Base-by-base conservation (phyloP, 768 basidiomycete species). In the Cystofilobasidium ferigula region DNA sequence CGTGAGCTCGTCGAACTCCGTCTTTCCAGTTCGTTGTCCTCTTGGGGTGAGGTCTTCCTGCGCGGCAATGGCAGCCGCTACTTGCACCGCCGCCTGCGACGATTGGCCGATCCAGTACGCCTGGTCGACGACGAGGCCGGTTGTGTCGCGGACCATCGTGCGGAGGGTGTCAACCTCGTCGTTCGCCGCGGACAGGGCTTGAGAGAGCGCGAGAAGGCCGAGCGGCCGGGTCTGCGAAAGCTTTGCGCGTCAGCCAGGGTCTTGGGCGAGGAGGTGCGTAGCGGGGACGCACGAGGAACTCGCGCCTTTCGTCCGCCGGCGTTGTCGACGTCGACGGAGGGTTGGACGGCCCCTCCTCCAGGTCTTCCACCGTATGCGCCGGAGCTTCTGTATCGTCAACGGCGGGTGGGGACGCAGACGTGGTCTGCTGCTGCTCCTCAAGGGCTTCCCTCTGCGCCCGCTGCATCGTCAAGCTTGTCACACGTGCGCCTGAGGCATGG, bases 91-190 rank as follows among this genome's bases (percentile, higher is more conserved):
- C 48, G 45, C 34, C 24, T 36, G 5, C 22, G 62, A 38, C 36
- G 56, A 26, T 30, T 47, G 63, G 3, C 18, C 20, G 40, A 45
- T 14, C 28, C 38, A 32, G 30, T 38, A 43, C 20, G 57, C 63
- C n/a, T 48, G 54, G 22, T 45, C 57, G 47, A 58, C 42, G 42
- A 64, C 63, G 8, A 64, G 16, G 1, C 43, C 57, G n/a, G 57
- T 64, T 1, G 57, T 35, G 40, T 64, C 63, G 32, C 47, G 42
- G 20, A 64, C 63, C 22, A 45, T 57, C 0, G 63, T 38, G 12
- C 57, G 63, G 12, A 64, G 57, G 12, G 45, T 42, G 28, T 57
- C 63, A 35, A 64, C 63, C 26, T 64, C 63, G 56, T 64, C 63
- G 35, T 59, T 59, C 12, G 63, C 63, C 1, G 63, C 63, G 10